These are phyloP conservation scores for Angomonas ambiguus DNA, from an alignment of 208 protist species.

Conservation along the genomic window DNA sequence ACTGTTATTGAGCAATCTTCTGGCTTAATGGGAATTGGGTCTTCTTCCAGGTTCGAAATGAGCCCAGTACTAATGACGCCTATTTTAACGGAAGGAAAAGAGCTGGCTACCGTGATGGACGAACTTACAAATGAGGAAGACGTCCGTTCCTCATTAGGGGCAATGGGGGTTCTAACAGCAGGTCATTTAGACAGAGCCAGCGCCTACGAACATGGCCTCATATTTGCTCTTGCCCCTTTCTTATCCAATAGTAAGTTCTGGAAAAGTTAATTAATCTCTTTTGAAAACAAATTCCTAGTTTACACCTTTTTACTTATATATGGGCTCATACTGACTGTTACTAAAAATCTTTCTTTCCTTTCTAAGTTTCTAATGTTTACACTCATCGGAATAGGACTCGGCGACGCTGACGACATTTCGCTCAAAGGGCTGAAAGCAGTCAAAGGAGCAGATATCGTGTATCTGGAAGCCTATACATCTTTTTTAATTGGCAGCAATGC, in stretches of 20 bases:
- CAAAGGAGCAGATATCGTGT: slow-evolving; percentile 90
- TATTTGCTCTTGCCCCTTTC: slow-evolving; percentile 81
- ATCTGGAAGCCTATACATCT: slow-evolving; percentile 99
- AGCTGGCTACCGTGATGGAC: slow-evolving; percentile 80
- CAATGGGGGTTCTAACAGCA: slow-evolving; percentile 77
- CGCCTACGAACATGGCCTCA: slow-evolving; percentile 67
- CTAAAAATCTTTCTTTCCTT: slow-evolving; percentile 12
- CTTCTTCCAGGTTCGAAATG: slow-evolving; percentile 82
- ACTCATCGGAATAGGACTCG: slow-evolving; percentile 96
- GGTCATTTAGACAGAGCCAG: slow-evolving; percentile 53
- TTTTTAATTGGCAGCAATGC: slow-evolving; percentile 91
- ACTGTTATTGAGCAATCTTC: slow-evolving; percentile 47
- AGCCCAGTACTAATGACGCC: slow-evolving; percentile 51
- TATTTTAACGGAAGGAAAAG: slow-evolving; percentile 67
- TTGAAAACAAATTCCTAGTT: background rate
- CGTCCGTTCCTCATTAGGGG: slow-evolving; percentile 67
- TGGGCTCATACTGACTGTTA: background rate
- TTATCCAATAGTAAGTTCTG: slow-evolving; percentile 69
- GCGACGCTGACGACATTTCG: slow-evolving; percentile 98
- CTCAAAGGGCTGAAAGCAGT: slow-evolving; percentile 95
- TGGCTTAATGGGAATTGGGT: slow-evolving; percentile 49
- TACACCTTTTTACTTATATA: background rate
- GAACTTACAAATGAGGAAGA: slow-evolving; percentile 61
- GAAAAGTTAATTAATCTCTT: slow-evolving; percentile 18
- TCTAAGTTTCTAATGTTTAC: slow-evolving; percentile 62